A percentile compares a stretch with the other conserved stretches of the same genome.
Conservation (phyloP, 2,329 filamentous ascomycete genomes). For the Fusarium nurragi region DNA sequence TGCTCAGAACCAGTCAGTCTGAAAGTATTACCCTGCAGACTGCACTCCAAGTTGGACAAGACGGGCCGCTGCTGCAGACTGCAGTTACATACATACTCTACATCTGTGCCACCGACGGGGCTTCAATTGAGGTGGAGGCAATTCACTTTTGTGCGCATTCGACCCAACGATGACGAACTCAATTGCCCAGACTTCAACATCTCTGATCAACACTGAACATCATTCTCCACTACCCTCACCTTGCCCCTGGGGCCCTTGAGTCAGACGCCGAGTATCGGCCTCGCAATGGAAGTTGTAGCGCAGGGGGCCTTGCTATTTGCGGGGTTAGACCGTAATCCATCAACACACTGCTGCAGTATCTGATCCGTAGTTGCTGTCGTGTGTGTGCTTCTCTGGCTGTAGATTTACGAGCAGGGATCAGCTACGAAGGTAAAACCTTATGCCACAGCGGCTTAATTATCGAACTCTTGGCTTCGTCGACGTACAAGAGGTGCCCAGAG, state of each 20-base stretch:
- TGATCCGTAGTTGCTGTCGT: not conserved
- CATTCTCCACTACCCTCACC: conserved; percentile 1
- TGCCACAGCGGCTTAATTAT: not conserved
- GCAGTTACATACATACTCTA: not conserved
- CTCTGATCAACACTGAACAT: conserved; percentile 4
- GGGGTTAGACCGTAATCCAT: conserved; percentile 4
- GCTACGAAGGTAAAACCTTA: not conserved
- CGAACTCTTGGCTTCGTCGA: not conserved
- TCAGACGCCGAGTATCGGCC: conserved; percentile 13
- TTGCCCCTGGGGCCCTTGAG: not conserved
- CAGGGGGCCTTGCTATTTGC: conserved; percentile 13
- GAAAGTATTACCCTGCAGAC: not conserved
- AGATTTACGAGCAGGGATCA: not conserved
- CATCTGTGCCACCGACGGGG: not conserved
- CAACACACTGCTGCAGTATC: not conserved
- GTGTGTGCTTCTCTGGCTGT: not conserved
- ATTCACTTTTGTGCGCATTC: not conserved
- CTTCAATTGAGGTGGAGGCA: not conserved
- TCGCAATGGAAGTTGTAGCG: not conserved
- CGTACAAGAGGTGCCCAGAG: not conserved
- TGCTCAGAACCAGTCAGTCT: not conserved
- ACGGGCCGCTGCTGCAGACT: not conserved
- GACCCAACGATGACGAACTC: conserved; percentile 6
- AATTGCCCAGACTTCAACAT: not conserved
- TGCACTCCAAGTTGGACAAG: not conserved